Conservation (phyloP, 495 filamentous ascomycete genomes). For the Thozetella sp. region DNA sequence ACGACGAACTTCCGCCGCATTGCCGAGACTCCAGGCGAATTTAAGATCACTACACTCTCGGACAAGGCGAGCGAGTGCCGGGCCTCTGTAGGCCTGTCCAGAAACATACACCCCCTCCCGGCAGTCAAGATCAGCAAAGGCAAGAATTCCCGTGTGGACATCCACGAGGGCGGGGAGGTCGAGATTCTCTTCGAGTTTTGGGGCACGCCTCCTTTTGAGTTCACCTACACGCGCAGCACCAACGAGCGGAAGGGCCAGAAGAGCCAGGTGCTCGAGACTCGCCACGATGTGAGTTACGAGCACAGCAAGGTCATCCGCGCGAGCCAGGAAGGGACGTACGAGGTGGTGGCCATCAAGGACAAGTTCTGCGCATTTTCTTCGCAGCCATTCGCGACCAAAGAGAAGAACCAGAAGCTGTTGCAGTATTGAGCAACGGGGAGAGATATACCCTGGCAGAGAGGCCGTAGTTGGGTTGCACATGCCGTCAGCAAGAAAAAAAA, state of each 20-base stretch:
- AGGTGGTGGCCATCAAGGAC: constrained; percentile 94
- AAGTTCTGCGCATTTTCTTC: constrained; percentile 84
- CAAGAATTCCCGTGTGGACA: constrained; percentile 76
- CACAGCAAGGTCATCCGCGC: constrained; percentile 78
- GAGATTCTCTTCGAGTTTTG: constrained; percentile 92
- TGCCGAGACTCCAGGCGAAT: constrained; percentile 85
- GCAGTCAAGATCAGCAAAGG: constrained; percentile 87
- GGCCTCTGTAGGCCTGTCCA: constrained; percentile 72
- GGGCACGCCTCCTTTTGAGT: constrained; percentile 95
- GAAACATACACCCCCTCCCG: constrained; percentile 87
- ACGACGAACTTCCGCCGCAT: constrained; percentile 86
- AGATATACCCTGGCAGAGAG: not conserved
- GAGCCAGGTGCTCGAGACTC: constrained; percentile 81
- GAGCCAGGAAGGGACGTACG: constrained; percentile 92
- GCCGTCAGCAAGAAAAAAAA: not conserved
- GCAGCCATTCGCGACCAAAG: constrained; percentile 31
- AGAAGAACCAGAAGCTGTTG: constrained; percentile 18
- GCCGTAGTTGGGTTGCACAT: not conserved
- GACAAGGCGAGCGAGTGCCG: constrained; percentile 85
- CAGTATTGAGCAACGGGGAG: constrained; percentile 4
- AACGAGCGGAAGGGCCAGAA: constrained; percentile 77
- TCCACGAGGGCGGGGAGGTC: constrained; percentile 92
- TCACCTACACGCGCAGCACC: constrained; percentile 91
- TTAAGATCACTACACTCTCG: constrained; percentile 80
- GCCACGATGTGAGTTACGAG: constrained; percentile 80